phyloP scores from a whole-genome alignment of 192 early-diverging fungal genomes.

The Entomortierella beljakovae region DNA sequence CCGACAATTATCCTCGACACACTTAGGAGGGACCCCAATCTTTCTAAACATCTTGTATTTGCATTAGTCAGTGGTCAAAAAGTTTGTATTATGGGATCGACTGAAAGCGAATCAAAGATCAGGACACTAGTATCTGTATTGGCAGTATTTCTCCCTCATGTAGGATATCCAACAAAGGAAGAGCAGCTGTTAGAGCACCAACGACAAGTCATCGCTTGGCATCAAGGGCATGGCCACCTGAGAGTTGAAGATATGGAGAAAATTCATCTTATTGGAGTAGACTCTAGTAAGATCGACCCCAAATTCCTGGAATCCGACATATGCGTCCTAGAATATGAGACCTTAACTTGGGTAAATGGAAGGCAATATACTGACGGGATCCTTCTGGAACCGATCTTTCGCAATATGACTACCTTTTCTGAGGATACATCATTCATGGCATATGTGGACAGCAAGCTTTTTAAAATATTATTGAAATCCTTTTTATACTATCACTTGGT shows the following conservation, averaged over 20 bases:
- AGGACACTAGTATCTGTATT: constrained; percentile 25
- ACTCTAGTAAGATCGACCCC: constrained; percentile 46
- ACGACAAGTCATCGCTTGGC: constrained; percentile 36
- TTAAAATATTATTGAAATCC: constrained; percentile 36
- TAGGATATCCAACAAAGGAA: constrained; percentile 38
- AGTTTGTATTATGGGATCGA: constrained; percentile 42
- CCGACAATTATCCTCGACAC: constrained; percentile 37
- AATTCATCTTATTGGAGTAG: constrained; percentile 26
- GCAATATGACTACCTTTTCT: constrained; percentile 33
- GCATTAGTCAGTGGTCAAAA: constrained; percentile 41
- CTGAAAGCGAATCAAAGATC: constrained; percentile 38
- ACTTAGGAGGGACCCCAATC: constrained; percentile 25
- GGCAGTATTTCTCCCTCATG: constrained; percentile 39
- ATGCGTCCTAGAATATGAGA: constrained; percentile 44
- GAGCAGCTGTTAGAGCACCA: constrained; percentile 52
- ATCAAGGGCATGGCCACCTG: constrained; percentile 31
- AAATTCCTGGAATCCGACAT: constrained; percentile 39
- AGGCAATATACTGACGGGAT: constrained; percentile 41
- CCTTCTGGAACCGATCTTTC: constrained; percentile 33
- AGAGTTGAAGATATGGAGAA: constrained; percentile 42
- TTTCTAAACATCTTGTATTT: constrained; percentile 40
- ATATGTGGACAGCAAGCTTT: constrained; percentile 38
- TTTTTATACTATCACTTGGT: constrained; percentile 50
- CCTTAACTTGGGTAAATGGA: constrained; percentile 40
- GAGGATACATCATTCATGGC: constrained; percentile 43